phyloP scores from a whole-genome alignment of 306 rosid species.

The Dryas octopetala region DNA sequence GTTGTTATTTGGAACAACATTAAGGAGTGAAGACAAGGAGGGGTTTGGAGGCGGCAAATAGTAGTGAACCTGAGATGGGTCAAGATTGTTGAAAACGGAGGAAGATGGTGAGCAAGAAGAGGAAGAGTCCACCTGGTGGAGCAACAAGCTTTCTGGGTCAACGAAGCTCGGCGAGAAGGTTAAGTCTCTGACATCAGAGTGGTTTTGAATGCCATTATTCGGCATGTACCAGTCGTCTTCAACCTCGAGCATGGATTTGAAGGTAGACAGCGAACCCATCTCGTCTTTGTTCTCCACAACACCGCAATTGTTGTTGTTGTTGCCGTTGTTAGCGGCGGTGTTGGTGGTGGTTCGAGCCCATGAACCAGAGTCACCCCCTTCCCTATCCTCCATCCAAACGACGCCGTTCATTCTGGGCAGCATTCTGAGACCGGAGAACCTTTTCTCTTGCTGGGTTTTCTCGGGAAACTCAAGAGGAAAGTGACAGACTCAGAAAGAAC shows the following conservation, averaged over 20 bases:
- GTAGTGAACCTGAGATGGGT: slow-evolving; percentile 59
- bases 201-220: slow-evolving; percentile 32
- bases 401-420: slow-evolving; percentile 45
- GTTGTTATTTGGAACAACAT: slow-evolving; percentile 23
- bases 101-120: slow-evolving; percentile 65
- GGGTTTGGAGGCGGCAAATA: slow-evolving; percentile 61
- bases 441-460: not conserved
- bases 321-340: not conserved
- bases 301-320: slow-evolving; percentile 24
- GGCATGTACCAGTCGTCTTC: slow-evolving; percentile 63
- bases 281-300: slow-evolving; percentile 32
- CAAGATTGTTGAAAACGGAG: slow-evolving; percentile 44
- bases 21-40: slow-evolving; percentile 51
- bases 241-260: slow-evolving; percentile 66
- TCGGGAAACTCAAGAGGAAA: not conserved
- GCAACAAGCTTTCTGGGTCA: slow-evolving; percentile 24
- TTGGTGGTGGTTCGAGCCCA: slow-evolving; percentile 49
- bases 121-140: slow-evolving; percentile 61
- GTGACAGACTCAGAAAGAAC: not conserved
- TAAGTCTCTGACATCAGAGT: slow-evolving; percentile 36
- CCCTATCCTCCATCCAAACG: slow-evolving; percentile 50
- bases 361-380: slow-evolving; percentile 45
- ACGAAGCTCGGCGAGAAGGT: slow-evolving; percentile 39
- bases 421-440: slow-evolving; percentile 13
- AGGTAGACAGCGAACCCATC: slow-evolving; percentile 53